Conservation (phyloP, 306 rosid species). For the Casuarina cunninghamiana region DNA sequence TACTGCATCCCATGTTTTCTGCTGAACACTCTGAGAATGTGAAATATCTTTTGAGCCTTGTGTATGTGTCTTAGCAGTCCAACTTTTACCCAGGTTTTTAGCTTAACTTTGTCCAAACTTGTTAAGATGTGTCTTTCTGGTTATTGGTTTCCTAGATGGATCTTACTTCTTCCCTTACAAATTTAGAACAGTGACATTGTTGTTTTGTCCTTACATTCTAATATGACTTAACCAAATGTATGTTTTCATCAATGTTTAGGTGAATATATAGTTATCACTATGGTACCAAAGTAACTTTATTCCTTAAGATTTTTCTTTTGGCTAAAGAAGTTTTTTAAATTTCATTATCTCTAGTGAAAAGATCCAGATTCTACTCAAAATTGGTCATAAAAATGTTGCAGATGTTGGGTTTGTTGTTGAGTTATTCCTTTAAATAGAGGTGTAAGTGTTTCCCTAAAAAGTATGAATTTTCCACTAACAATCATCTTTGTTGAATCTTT, state of each 20-base stretch:
- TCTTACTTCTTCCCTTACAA: constrained; percentile 9
- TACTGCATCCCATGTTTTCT: constrained; percentile 12
- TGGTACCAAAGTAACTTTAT: not conserved
- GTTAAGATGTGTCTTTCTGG: not conserved
- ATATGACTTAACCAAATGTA: not conserved
- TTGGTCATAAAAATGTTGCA: not conserved
- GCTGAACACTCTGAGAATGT: not conserved
- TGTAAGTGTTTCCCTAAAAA: too few species aligned
- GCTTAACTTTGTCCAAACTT: constrained; percentile 4
- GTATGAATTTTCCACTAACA: not conserved
- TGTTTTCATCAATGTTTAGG: too few species aligned
- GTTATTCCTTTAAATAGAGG: not conserved
- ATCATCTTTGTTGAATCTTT: too few species aligned
- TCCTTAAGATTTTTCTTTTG: not conserved
- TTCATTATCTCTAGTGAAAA: not conserved
- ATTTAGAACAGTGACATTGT: constrained; percentile 1
- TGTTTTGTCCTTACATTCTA: not conserved
- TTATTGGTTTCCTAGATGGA: not conserved
- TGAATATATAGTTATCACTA: not conserved
- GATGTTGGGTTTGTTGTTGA: not conserved
- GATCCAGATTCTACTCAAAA: not conserved
- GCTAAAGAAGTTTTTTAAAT: not conserved
- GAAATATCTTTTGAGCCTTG: constrained; percentile 17
- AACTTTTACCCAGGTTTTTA: constrained; percentile 3
- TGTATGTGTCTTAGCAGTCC: constrained; percentile 16